phyloP scores from a whole-genome alignment of 2,329 filamentous ascomycete genomes.

The Fusarium hostae region DNA sequence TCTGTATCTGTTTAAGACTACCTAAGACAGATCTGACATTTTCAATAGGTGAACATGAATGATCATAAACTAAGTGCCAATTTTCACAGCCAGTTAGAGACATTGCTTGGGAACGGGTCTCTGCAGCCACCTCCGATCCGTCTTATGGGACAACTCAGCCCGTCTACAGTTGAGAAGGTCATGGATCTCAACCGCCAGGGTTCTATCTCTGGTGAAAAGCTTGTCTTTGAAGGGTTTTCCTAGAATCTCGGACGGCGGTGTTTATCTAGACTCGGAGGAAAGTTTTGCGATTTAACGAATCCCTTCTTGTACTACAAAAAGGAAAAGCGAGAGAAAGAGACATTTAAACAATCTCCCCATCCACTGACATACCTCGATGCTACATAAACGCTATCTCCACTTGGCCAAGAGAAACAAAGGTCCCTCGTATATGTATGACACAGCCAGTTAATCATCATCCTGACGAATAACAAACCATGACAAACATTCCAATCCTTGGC shows the following conservation, averaged over 20 bases:
- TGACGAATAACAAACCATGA: neutral
- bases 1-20: fast-evolving
- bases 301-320: too few species aligned
- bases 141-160: constrained; percentile 6
- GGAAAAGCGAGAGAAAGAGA: neutral
- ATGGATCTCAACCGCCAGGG: constrained; percentile 31
- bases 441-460: neutral
- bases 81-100: neutral
- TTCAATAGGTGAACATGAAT: constrained; percentile 19
- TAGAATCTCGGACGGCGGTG: neutral
- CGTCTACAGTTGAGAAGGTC: neutral
- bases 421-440: neutral
- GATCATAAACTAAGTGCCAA: constrained; percentile 21
- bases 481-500: neutral
- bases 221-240: constrained; percentile 13
- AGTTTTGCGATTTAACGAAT: too few species aligned
- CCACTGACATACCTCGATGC: neutral
- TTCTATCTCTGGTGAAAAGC: constrained; percentile 24
- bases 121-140: neutral
- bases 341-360: neutral
- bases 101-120: neutral
- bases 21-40: fast-evolving
- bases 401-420: constrained; percentile 22
- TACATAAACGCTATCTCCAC: neutral
- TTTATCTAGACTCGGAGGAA: too few species aligned